phyloP scores from a whole-genome alignment of 2,329 filamentous ascomycete genomes.

The Sarocladium strictum region DNA sequence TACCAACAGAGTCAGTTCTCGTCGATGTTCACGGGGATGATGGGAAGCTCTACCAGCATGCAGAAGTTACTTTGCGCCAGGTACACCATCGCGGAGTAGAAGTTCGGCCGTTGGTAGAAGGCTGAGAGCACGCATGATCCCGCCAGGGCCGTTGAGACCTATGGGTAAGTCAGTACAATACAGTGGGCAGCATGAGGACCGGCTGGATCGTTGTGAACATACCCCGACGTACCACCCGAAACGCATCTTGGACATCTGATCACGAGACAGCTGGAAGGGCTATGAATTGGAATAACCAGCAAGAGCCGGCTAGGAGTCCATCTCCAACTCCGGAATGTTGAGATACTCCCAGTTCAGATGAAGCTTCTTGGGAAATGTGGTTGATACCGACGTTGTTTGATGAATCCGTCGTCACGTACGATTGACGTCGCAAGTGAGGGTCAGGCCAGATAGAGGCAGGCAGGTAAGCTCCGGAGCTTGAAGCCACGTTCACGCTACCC shows the following conservation, averaged over 20 bases:
- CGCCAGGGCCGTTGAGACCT: slow-evolving; percentile 80
- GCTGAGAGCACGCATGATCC: slow-evolving; percentile 80
- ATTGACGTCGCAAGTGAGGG: not conserved
- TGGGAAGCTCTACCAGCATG: slow-evolving; percentile 62
- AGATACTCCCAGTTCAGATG: not conserved
- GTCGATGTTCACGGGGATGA: not conserved
- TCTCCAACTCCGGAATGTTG: not conserved
- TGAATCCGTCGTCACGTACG: not conserved
- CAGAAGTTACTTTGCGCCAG: slow-evolving; percentile 95
- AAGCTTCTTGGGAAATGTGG: not conserved
- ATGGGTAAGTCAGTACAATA: not conserved
- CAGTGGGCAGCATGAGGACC: not conserved
- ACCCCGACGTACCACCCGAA: slow-evolving; percentile 48
- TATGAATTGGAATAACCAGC: not conserved
- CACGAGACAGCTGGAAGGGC: not conserved
- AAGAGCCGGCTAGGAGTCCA: slow-evolving; percentile 3
- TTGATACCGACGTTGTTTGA: not conserved
- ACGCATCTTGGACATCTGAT: slow-evolving; percentile 34
- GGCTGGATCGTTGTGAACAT: slow-evolving; percentile 19
- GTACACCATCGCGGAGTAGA: slow-evolving; percentile 97
- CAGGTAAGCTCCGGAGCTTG: slow-evolving; percentile 7
- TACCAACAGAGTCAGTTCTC: not conserved
- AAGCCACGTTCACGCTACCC: slow-evolving; percentile 7
- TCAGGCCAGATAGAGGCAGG: not conserved
- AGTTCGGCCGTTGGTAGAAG: slow-evolving; percentile 92